A percentile compares a stretch with the other conserved stretches of the same genome.
Conservation (phyloP, 192 early-diverging fungal species). For the Podila verticillata region DNA sequence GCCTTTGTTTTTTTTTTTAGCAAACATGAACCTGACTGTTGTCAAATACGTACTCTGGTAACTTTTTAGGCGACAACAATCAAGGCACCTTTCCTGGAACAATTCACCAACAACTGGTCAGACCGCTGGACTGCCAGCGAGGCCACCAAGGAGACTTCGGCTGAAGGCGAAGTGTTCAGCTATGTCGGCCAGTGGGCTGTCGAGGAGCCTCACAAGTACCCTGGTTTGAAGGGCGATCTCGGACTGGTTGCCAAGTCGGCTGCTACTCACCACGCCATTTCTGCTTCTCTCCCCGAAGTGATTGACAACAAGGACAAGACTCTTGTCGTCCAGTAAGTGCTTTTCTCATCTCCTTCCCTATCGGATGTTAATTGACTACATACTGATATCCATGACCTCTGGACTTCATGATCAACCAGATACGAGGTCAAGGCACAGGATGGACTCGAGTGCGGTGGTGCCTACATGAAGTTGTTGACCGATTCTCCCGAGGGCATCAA, state of each 20-base stretch:
- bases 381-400: neutral
- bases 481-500: slow-evolving; percentile 61
- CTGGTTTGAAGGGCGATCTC: slow-evolving; percentile 72
- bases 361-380: too few species aligned
- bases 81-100: slow-evolving; percentile 75
- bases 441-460: slow-evolving; percentile 88
- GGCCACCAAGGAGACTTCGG: slow-evolving; percentile 76
- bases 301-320: slow-evolving; percentile 76
- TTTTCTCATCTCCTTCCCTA: neutral
- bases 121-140: slow-evolving; percentile 72
- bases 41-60: too few species aligned
- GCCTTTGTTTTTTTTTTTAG: too few species aligned
- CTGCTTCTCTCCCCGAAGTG: slow-evolving; percentile 69
- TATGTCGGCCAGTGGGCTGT: slow-evolving; percentile 82
- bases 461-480: slow-evolving; percentile 88
- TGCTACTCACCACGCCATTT: slow-evolving; percentile 88
- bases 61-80: slow-evolving; percentile 62
- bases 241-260: slow-evolving; percentile 82
- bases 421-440: slow-evolving; percentile 90
- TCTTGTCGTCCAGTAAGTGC: slow-evolving; percentile 78
- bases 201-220: slow-evolving; percentile 67
- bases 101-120: slow-evolving; percentile 65
- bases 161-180: slow-evolving; percentile 70
- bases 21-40: too few species aligned
- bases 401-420: slow-evolving; percentile 8